These are phyloP conservation scores for Coniochaeta pulveracea DNA, from an alignment of 2,329 filamentous ascomycete species.

Conservation along the genomic window DNA sequence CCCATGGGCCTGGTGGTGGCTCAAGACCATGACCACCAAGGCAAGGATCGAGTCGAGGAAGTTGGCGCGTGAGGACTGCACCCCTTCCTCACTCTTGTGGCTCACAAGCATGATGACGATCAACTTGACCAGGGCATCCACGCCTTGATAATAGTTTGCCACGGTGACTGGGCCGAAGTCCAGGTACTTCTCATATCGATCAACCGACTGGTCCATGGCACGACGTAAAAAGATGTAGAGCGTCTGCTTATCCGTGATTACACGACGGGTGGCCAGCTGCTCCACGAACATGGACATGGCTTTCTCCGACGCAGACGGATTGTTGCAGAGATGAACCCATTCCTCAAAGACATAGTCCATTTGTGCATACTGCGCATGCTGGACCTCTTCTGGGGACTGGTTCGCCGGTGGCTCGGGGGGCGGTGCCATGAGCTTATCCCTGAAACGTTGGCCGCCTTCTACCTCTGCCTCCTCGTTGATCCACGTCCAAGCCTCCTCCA, in stretches of 20 bases:
- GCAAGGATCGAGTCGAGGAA: conserved; percentile 71
- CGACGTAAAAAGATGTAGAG: conserved; percentile 69
- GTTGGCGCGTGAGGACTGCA: conserved; percentile 50
- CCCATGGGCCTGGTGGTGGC: conserved; percentile 70
- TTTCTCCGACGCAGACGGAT: conserved; percentile 64
- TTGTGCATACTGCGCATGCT: conserved; percentile 59
- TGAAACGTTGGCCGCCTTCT: conserved; percentile 56
- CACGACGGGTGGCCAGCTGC: conserved; percentile 65
- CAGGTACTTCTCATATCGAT: conserved; percentile 63
- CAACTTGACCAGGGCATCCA: conserved; percentile 76
- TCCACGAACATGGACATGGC: conserved; percentile 66
- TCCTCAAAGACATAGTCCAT: conserved; percentile 94
- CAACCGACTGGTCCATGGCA: conserved; percentile 69
- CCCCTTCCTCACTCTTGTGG: conserved; percentile 50
- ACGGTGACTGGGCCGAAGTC: conserved; percentile 41
- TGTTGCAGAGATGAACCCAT: conserved; percentile 76
- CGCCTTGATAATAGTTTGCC: conserved; percentile 41
- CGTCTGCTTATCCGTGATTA: conserved; percentile 66
- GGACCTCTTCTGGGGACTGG: conserved; percentile 42
- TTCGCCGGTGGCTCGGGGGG: conserved; percentile 28
- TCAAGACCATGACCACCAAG: conserved; percentile 69
- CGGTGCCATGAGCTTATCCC: conserved; percentile 43
- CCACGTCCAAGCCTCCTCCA: conserved; percentile 75
- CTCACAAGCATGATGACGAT: conserved; percentile 66
- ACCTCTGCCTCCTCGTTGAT: conserved; percentile 61